Base-by-base conservation (phyloP, 2,329 filamentous ascomycete species). In the Aspergillaceae sp. region DNA sequence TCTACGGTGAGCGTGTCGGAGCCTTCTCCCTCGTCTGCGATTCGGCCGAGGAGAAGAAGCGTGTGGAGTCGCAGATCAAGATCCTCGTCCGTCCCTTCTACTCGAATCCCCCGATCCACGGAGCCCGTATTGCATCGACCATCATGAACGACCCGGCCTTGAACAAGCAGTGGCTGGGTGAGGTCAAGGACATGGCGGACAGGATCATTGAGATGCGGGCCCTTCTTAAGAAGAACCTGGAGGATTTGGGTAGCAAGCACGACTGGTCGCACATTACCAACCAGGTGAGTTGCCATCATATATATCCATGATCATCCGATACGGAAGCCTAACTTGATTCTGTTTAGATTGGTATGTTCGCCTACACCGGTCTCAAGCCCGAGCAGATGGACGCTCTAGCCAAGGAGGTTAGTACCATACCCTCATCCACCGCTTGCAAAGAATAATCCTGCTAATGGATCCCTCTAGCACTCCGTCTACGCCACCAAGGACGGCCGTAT, bases 191-290 rank as follows among this genome's bases (percentile, higher is more conserved):
- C 60, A 98, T 98, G 92, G 92, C 92, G 52, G 89, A 96, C 73
- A 90, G 92, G 66, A 98, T 98, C 77, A 97, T 98, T 73, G 87
- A 83, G 70, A 98, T 98, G 92, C 87, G 92, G 60, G 83, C 87
- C 51, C 81, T 95, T 46, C 83, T 98, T 65, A 94, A 92, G 80
- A 80, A 88, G 61, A 94, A 97, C 76, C 83, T 98, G 46, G 87
- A 96, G 80, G 84, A 86, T 72, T 82, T 96, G 52, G 91, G 91
- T 66, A 92, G 86, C 77, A 89, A 89, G 79, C 88, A 94, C 72
- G 87, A 97, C 77, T 98, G 92, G 92, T 87, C 84, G 69, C 92
- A 98, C 78, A 98, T 98, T 73, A 97, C 92, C 58, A 90, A 79
- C 73, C 88, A 94, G 71, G 71, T 74, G 62, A 45, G 55, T 33